Evolutionary conservation across 805 yeast genomes (phyloP), one percentile per base, ranked within the genome.

Genomic region (Scheffersomyces coipomensis): DNA sequence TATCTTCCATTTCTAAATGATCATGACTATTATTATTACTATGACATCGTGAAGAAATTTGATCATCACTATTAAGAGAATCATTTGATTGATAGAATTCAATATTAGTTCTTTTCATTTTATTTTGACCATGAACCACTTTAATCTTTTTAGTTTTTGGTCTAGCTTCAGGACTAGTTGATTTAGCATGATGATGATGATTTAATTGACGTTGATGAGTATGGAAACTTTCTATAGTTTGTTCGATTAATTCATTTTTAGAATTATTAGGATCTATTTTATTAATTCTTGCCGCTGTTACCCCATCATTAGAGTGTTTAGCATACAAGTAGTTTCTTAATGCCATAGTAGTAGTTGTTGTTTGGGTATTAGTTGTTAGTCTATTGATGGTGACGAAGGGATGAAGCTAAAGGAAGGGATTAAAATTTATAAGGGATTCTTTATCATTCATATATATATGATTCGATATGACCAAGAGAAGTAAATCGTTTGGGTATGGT

Each of bases 241-340:
- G 33, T 19, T 22, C 10, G 5, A 23, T 33, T 19, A 21, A 6
- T 2, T 29, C 29, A 29, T 19, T 19, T n/a, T 17, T 19, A 8
- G 19, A 19, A 27, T 19, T 12, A 17, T 31, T 21, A 7, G 19
- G 32, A 25, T 29, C 11, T n/a, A 33, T 17, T 26, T 35, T 35
- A n/a, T 42, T 42, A 6, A 42, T 42, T 29, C 32, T 23, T 4
- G 35, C 35, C 19, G 32, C 38, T 16, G 31, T 34, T 12, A 18
- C 24, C 7, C 27, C 17, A 23, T 42, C 42, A 19, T 41, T 43
- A 32, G 43, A 53, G 44, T 67, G 71, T 38, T 67, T 67, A 7
- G 73, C 70, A 43, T 67, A 67, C 34, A 67, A 43, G 44, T 67
- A 67, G 44, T 67, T 62, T 53, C 71, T 60, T 35, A 67, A 57